These are phyloP conservation scores for Avena eriantha DNA, from an alignment of 176 grass and related monocot species.

Conservation along the genomic window DNA sequence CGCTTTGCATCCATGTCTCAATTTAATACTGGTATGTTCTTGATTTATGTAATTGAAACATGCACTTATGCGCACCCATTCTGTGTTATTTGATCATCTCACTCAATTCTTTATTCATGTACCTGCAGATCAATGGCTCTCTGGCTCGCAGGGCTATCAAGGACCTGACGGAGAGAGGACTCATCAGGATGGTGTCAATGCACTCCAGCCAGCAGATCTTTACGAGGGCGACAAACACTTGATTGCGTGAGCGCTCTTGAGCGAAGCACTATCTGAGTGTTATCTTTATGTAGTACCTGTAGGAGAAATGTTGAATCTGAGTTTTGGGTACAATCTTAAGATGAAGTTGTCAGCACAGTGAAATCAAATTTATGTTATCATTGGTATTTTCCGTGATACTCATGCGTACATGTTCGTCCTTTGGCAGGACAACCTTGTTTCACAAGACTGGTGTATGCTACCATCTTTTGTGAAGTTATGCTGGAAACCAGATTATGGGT, in stretches of 20 bases:
- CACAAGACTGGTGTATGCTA: background rate
- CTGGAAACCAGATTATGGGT: background rate
- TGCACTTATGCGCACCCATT: no score
- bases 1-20: background rate
- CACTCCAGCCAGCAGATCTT: constrained; percentile 68
- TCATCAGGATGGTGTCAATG: constrained; percentile 56
- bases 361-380: background rate
- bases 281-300: background rate
- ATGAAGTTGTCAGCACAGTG: no score
- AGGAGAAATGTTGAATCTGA: constrained; percentile 15
- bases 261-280: background rate
- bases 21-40: background rate
- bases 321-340: constrained; percentile 28
- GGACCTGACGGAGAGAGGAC: constrained; percentile 51
- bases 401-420: no score
- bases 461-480: background rate
- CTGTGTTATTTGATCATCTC: background rate
- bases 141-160: constrained; percentile 62
- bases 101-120: background rate
- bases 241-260: background rate
- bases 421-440: background rate
- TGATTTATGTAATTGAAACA: background rate
- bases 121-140: constrained; percentile 53
- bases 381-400: no score
- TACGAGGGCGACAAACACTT: constrained; percentile 67